These are phyloP conservation scores for Macrolepiota albuminosa DNA, from an alignment of 768 basidiomycete species.

Conservation along the genomic window DNA sequence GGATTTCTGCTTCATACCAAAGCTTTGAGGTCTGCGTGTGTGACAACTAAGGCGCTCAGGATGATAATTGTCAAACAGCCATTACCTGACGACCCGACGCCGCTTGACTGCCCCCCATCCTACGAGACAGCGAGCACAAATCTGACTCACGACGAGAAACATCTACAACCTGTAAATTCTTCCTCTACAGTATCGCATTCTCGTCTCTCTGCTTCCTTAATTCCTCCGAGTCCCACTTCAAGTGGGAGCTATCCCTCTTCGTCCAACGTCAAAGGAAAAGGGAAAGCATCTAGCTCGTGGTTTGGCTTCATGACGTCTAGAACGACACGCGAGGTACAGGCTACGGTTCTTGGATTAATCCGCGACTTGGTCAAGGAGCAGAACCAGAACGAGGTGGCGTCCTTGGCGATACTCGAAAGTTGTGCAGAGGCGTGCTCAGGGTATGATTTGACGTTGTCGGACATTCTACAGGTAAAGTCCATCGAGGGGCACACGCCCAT, in stretches of 20 bases:
- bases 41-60: no score
- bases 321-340: conserved; percentile 43
- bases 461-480: conserved; percentile 55
- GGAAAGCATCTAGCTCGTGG: conserved; percentile 23
- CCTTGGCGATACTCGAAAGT: conserved; percentile 47
- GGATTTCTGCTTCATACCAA: conserved; percentile 5
- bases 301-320: conserved; percentile 30
- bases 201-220: conserved; percentile 5
- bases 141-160: conserved; percentile 2
- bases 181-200: not conserved
- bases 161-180: not conserved
- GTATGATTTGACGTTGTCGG: conserved; percentile 44
- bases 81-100: conserved; percentile 33
- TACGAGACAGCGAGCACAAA: conserved; percentile 26
- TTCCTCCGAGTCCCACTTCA: conserved; percentile 1
- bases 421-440: conserved; percentile 58
- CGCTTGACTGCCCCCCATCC: conserved; percentile 34
- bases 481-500: conserved; percentile 64
- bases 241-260: conserved; percentile 11
- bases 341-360: conserved; percentile 49
- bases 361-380: conserved; percentile 49
- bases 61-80: conserved; percentile 19
- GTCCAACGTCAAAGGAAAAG: conserved; percentile 25
- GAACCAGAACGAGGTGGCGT: conserved; percentile 22
- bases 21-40: no score